Base-by-base conservation (phyloP, 805 yeast genomes). In the Cyberlindnera misumaiensis region DNA sequence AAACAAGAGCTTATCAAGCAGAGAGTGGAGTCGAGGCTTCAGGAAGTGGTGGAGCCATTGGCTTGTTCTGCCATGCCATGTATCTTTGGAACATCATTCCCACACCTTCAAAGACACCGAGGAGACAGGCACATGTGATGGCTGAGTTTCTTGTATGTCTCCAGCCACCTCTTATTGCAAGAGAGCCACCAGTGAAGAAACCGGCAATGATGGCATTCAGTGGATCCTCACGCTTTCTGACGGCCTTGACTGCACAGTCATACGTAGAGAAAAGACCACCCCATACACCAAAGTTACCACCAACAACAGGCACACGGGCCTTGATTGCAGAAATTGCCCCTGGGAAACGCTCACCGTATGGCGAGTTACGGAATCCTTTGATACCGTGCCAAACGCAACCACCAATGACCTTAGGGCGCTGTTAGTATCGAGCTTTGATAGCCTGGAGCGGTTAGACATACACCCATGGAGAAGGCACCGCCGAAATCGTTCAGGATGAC, bases 391-490 rank as follows among this genome's bases (percentile, higher is more conserved):
- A 93, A 46, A 93, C 80, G 54, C 90, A 80, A 49, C 99, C 99
- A 70, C 98, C 98, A 57, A 93, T 84, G 53, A 79, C 48, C 48
- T 45, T 32, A 9, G 17, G 10, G 4, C 14, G 15, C 3, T 15
- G 39, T 37, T 37, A 37, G 41, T 30, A 33, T 17, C 3, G 22
- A 13, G n/a, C 7, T 4, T 17, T 11, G n/a, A 30, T 13, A 29
- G 13, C 7, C 12, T 15, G 13, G 22, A 11, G 24, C 12, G 12
- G 32, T 15, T 11, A 30, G 12, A 45, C 48, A 7, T 42, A 45
- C 96, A 68, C 99, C 99, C 97, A 93, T 90, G 57, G 97, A 81
- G 58, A 89, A 93, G 41, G 98, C 97, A 63, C 97, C 97, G 60
- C 99, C 99, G 56, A 93, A 93, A 70, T 93, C 99, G 65, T 82